Base-by-base conservation (phyloP, 2,329 filamentous ascomycete genomes). In the Fusarium sp. region DNA sequence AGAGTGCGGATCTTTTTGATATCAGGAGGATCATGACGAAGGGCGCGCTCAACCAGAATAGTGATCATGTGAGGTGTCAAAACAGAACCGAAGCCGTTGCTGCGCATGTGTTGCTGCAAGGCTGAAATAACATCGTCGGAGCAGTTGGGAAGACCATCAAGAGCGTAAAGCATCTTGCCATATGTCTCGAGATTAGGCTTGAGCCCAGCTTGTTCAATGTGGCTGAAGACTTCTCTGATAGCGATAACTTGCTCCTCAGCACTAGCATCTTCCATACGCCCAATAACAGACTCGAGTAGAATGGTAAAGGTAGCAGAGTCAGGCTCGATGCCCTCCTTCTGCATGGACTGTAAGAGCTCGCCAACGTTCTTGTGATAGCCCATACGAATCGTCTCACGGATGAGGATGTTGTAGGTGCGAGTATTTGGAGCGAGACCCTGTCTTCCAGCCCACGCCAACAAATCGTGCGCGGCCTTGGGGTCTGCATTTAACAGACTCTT, bases 271-370 rank as follows among this genome's bases (percentile, higher is more conserved):
- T 77, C 64, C 42, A 89, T 81, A 45, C 81, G 75, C 70, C 83
- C 78, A 76, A 89, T 83, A 69, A 89, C 81, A 77, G 87, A 88
- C 47, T 92, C 90, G 13, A 96, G 84, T 64, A 96, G 86, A 70
- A 94, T 90, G 28, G 90, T 93, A 80, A 93, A 94, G 1, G 94
- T 96, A 11, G 87, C 88, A n/a, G 87, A 84, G 79, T 95, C 90
- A 2, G 91, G 88, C 36, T 85, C 74, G 35, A 94, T 80, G 6
- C 85, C 85, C 22, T 86, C 81, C 6, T 79, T 72, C 44, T 87
- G 82, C 93, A 95, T 95, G 61, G 86, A 82, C 8, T 82, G 77
- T 6, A 94, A 84, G 18, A 94, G 77, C 6, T 80, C 80, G 48
- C 86, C 83, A 18, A 89, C 86, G 45, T 89, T 87, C 2, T 84